Conservation (phyloP, 2,329 filamentous ascomycete genomes). For the Penicillium brevicompactum region DNA sequence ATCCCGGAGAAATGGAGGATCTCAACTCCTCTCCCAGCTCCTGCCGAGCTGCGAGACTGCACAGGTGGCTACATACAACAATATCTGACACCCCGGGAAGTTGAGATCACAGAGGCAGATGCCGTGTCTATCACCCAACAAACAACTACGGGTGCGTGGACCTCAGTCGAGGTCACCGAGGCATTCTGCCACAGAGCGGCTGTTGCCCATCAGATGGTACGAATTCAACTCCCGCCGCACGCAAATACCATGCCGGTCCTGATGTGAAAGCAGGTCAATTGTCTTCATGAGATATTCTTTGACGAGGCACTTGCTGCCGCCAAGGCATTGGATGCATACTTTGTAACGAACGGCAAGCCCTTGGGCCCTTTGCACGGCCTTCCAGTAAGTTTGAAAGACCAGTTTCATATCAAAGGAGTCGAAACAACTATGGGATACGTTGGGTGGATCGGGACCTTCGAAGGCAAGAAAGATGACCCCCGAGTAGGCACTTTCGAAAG, state of each 20-base stretch:
- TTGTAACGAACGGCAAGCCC: not conserved
- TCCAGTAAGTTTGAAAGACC: not conserved
- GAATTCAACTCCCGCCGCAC: not conserved
- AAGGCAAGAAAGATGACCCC: not conserved
- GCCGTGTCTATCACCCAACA: conserved; percentile 33
- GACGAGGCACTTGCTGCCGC: not conserved
- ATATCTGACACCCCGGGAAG: conserved; percentile 57
- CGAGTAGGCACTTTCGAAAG: not conserved
- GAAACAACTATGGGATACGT: not conserved
- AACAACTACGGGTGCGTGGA: conserved; percentile 45
- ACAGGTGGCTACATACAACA: conserved; percentile 57
- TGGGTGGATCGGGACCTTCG: not conserved
- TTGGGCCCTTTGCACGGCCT: not conserved
- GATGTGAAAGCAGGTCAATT: not conserved
- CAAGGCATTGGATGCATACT: not conserved
- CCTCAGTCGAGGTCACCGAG: conserved; percentile 52
- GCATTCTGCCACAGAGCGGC: conserved; percentile 59
- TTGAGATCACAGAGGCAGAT: conserved; percentile 51
- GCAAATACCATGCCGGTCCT: not conserved
- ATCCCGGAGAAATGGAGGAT: conserved; percentile 63
- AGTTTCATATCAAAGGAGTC: not conserved
- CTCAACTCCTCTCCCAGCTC: conserved; percentile 55
- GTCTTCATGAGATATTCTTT: not conserved
- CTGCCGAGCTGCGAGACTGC: conserved; percentile 58
- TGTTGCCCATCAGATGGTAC: conserved; percentile 55